Base-by-base conservation (phyloP, 768 basidiomycete genomes). In the Amanita exitialis region DNA sequence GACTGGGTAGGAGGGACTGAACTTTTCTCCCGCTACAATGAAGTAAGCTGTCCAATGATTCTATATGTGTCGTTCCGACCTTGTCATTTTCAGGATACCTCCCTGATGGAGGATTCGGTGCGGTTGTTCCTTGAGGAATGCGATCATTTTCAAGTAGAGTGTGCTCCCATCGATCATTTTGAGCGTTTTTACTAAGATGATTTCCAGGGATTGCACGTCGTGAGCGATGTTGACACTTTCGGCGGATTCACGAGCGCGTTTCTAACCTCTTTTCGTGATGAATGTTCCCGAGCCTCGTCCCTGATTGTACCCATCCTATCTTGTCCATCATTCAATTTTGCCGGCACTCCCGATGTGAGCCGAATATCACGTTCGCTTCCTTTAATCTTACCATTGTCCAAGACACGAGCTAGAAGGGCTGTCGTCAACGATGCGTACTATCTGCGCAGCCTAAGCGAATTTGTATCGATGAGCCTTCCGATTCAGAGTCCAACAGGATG, bases 61-160 rank as follows among this genome's bases (percentile, higher is more conserved):
- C 25, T 20, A 34, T 32, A 12, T 16, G 2, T 20, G 25, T 21
- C 57, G 16, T 51, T 12, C 20, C n/a, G 15, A 44, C 36, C 13
- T 16, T 34, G 16, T 28, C 23, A 27, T 49, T 35, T 20, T 48
- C 51, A 89, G 86, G 75, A 79, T 39, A 66, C 65, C n/a, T 75
- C 75, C 45, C 58, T 89, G 44, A 81, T 87, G 77, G 86, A 90
- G 38, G 79, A 76, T 4, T 70, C 79, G 10, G 69, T 90, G 47
- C 75, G 88, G 15, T 66, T 73, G 13, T 76, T 85, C 49, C 72
- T 86, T 4, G 88, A 91, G 60, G 86, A 88, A 56, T 86, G 85
- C 59, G 76, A 89, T 60, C 75, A 76, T 47, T 70, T 83, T 12
- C 88, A 89, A 77, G 87, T 85, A 56, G 16, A 41, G 25, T 25